Evolutionary conservation across 164 flowering plant genomes (phyloP).

Genomic region (Tinospora cordifolia): DNA sequence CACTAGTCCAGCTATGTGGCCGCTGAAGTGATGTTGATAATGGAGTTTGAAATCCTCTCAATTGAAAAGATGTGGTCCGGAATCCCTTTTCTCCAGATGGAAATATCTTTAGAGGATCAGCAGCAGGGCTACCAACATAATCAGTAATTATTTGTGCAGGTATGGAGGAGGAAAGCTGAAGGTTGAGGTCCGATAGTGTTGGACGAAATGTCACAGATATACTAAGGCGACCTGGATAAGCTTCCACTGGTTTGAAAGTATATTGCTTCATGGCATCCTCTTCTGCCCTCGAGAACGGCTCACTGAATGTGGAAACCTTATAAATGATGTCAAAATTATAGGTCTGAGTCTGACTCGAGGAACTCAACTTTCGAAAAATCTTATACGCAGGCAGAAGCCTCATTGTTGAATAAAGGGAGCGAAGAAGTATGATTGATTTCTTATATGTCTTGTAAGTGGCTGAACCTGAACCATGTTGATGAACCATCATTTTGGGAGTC

Average conservation of each 20-base stretch:
- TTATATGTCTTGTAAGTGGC: conserved; percentile 52
- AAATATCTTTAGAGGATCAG: conserved; percentile 66
- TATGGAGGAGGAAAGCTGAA: conserved; percentile 37
- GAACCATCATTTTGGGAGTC: conserved; percentile 25
- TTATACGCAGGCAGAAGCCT: conserved; percentile 73
- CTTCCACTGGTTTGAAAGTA: conserved; percentile 66
- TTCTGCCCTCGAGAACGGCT: conserved; percentile 57
- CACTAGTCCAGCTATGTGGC: conserved; percentile 87
- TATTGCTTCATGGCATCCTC: conserved; percentile 51
- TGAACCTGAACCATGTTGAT: conserved; percentile 33
- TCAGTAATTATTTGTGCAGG: conserved; percentile 69
- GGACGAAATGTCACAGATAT: conserved; percentile 59
- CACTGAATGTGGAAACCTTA: conserved; percentile 68
- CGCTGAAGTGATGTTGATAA: conserved; percentile 49
- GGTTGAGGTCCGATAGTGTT: conserved; percentile 56
- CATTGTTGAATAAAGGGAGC: conserved; percentile 62
- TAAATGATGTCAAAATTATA: conserved; percentile 61
- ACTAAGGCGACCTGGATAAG: conserved; percentile 57
- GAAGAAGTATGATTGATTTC: conserved; percentile 65
- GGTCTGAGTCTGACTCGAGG: conserved; percentile 40
- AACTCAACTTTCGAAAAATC: conserved; percentile 49
- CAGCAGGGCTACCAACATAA: conserved; percentile 86
- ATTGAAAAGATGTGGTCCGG: conserved; percentile 43
- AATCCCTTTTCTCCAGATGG: conserved; percentile 25
- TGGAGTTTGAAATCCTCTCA: conserved; percentile 35